Evolutionary conservation across 2,329 filamentous ascomycete genomes (phyloP), one percentile per base, ranked within the genome.

Genomic region (Hypoxylon sp.): DNA sequence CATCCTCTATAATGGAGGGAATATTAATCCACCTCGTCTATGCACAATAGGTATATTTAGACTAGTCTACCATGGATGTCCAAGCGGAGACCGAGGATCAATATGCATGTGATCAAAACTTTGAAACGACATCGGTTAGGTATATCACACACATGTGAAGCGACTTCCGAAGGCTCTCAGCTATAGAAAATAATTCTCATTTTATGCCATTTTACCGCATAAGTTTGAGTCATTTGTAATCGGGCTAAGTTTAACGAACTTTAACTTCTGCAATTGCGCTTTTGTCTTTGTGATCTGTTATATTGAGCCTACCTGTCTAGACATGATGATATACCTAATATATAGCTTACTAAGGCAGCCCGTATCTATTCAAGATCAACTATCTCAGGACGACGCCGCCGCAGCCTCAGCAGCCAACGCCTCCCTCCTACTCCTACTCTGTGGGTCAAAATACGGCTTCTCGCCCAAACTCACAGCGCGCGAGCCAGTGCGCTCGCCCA

Each of bases 401-500:
- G 41, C 38, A 32, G n/a, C 52, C 53, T 63, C 60, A 7, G 59
- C 67, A 13, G 52, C 73, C 66, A 85, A 68, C 2, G 78, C 80
- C 72, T 84, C 82, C 49, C 76, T 79, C 36, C 84, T 78, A 6
- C 80, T 80, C 28, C 73, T 80, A 67, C 83, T 85, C 14, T 77
- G 75, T 0, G 83, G 79, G 71, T 87, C 84, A 45, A 85, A 78
- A 63, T 83, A 87, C 2, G 82, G 86, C 72, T 72, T 82, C 80
- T 82, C 86, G 14, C 81, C 86, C 19, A 87, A 75, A 65, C 80
- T 82, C 34, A 88, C 84, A 5, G 83, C 78, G 56, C 86, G 72
- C 52, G 85, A 79, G 28, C 84, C 80, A 69, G 77, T 76, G 64
- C 86, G 77, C 67, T 82, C 78, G 2, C 84, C 67, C 6, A 67